phyloP scores from a whole-genome alignment of 108 stramenopile genomes.

The Skeletonema marinoi region DNA sequence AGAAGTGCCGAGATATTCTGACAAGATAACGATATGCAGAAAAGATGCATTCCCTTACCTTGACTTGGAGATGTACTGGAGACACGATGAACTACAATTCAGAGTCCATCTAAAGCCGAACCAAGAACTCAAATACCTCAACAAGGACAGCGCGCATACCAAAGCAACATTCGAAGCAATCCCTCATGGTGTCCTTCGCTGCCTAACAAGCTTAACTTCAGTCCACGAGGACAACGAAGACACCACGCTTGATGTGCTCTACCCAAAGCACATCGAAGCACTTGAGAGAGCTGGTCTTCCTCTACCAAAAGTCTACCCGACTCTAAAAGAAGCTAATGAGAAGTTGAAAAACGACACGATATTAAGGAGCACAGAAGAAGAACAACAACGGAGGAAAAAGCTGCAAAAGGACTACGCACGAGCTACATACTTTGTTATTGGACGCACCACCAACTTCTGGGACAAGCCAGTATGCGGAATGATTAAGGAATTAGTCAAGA shows the following conservation, averaged over 20 bases:
- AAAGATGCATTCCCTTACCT: not conserved
- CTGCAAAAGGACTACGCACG: not conserved
- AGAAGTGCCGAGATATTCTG: not conserved
- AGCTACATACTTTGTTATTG: conserved; percentile 4
- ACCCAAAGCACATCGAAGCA: conserved; percentile 7
- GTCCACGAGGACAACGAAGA: not conserved
- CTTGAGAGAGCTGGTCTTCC: conserved; percentile 10
- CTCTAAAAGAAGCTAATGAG: not conserved
- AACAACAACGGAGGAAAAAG: not conserved
- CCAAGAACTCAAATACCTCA: conserved; percentile 20
- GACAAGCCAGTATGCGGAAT: not conserved
- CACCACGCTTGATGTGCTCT: not conserved
- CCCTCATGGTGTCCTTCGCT: conserved; percentile 4
- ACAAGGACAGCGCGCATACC: conserved; percentile 10
- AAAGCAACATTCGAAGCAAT: conserved; percentile 16
- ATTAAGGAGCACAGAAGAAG: not conserved
- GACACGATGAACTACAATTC: conserved; percentile 11
- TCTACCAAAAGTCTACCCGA: not conserved
- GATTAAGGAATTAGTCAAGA: not conserved
- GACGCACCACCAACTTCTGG: not conserved
- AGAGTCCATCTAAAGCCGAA: conserved; percentile 17
- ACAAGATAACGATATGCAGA: not conserved
- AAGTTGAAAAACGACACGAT: not conserved
- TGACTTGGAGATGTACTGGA: conserved; percentile 2
- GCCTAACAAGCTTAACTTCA: not conserved